These are phyloP conservation scores for Euphorbia celastroides DNA, from an alignment of 441 rosid genomes.

Conservation along the genomic window DNA sequence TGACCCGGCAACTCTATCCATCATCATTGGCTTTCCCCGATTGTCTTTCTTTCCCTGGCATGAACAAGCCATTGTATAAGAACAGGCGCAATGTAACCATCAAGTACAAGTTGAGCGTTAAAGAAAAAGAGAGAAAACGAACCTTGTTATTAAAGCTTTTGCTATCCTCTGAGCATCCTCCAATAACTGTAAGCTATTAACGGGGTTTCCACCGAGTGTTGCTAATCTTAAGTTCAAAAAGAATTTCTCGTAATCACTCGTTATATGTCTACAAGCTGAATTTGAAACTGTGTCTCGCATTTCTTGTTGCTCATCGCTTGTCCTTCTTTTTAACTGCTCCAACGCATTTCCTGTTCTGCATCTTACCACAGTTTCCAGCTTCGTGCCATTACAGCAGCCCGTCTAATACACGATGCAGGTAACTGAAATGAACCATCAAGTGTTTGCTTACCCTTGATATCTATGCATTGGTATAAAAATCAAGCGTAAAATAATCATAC, in stretches of 20 bases:
- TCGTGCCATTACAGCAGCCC: slow-evolving; percentile 65
- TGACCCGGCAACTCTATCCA: background rate
- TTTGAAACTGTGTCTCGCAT: slow-evolving; percentile 9
- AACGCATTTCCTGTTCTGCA: slow-evolving; percentile 27
- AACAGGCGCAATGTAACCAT: too few species aligned
- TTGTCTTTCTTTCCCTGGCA: background rate
- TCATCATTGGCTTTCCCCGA: background rate
- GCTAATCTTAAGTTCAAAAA: slow-evolving; percentile 43
- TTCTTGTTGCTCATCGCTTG: slow-evolving; percentile 18
- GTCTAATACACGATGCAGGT: slow-evolving; percentile 59
- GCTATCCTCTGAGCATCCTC: slow-evolving; percentile 46
- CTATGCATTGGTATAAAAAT: background rate
- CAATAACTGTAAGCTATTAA: slow-evolving; percentile 33
- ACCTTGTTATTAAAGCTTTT: slow-evolving; percentile 26
- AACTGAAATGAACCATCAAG: slow-evolving; percentile 33
- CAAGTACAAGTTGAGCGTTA: background rate
- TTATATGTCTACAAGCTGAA: slow-evolving; percentile 22
- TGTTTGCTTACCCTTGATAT: background rate
- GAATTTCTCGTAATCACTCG: slow-evolving; percentile 27
- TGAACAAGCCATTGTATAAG: too few species aligned
- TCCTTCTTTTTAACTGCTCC: slow-evolving; percentile 11
- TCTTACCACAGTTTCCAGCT: slow-evolving; percentile 51
- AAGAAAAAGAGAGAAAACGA: background rate
- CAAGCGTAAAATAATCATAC: background rate
- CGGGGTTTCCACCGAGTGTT: slow-evolving; percentile 27